Evolutionary conservation across 2,329 filamentous ascomycete genomes (phyloP).

Genomic region (Arthrobotrys conoides): DNA sequence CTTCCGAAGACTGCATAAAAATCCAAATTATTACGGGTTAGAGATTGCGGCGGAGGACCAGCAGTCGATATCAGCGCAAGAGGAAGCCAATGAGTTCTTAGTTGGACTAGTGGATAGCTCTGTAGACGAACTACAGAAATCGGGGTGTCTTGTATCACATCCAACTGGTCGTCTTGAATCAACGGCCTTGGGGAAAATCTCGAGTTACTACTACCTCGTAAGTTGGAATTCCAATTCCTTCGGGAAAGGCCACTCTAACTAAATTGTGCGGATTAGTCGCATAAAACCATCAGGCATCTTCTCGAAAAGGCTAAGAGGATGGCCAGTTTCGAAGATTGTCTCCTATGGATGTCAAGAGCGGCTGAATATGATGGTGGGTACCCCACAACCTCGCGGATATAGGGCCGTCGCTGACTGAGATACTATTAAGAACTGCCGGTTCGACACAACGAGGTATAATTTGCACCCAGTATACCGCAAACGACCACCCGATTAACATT

Average conservation of each 20-base stretch:
- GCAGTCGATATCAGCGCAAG: constrained; percentile 86
- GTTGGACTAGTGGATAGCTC: constrained; percentile 91
- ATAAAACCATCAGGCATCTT: constrained; percentile 91
- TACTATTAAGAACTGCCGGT: constrained; percentile 82
- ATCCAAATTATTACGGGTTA: constrained; percentile 96
- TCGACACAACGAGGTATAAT: constrained; percentile 83
- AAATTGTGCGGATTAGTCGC: constrained; percentile 71
- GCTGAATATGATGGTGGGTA: constrained; percentile 82
- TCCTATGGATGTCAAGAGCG: constrained; percentile 93
- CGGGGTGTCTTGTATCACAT: constrained; percentile 84
- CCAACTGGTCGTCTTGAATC: constrained; percentile 90
- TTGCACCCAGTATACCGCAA: not conserved
- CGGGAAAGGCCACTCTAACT: not conserved
- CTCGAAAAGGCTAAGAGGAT: constrained; percentile 80
- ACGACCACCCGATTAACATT: constrained; percentile 5
- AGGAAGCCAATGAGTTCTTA: constrained; percentile 94
- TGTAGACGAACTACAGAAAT: constrained; percentile 83
- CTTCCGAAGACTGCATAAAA: constrained; percentile 96
- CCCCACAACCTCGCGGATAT: constrained; percentile 2
- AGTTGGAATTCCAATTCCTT: constrained; percentile 9
- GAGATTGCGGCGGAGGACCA: constrained; percentile 94
- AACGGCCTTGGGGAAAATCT: constrained; percentile 94
- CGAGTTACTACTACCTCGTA: constrained; percentile 97
- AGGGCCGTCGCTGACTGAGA: constrained; percentile 36
- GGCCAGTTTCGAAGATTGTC: constrained; percentile 83